A percentile compares a stretch with the other conserved stretches of the same genome.
These are phyloP conservation scores for Malus hybrid DNA, from an alignment of 331 rosid species.

Conservation along the genomic window DNA sequence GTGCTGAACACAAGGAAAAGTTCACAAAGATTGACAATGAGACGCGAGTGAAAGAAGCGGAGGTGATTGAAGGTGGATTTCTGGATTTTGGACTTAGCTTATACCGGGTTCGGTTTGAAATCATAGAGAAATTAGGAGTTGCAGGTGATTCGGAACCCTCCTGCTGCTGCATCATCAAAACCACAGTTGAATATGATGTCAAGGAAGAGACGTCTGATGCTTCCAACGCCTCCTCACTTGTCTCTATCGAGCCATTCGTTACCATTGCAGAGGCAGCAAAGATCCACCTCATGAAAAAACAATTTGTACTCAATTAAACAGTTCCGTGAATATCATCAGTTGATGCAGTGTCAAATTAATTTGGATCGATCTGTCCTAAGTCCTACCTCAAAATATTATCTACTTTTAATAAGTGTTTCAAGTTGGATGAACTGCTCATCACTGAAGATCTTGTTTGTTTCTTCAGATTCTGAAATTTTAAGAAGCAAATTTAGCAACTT, in stretches of 20 bases:
- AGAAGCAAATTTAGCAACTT: background rate
- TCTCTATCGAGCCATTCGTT: conserved; percentile 22
- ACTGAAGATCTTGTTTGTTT: background rate
- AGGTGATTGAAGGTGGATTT: conserved; percentile 62
- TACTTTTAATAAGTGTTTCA: too few species aligned
- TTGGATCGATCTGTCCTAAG: too few species aligned
- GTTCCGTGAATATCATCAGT: too few species aligned
- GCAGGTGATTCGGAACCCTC: background rate
- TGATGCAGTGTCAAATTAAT: too few species aligned
- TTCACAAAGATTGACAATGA: conserved; percentile 58
- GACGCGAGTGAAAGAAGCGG: conserved; percentile 46
- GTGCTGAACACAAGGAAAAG: conserved; percentile 40
- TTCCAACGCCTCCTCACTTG: conserved; percentile 44
- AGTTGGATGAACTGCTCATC: background rate
- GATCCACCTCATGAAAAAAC: background rate
- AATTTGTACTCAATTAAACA: background rate
- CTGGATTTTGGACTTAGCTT: conserved; percentile 50
- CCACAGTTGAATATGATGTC: conserved; percentile 44
- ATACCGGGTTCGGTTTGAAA: conserved; percentile 35
- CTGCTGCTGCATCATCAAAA: conserved; percentile 33
- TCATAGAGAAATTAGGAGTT: conserved; percentile 21
- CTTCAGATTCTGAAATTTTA: background rate
- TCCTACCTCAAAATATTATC: too few species aligned
- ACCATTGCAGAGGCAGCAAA: conserved; percentile 11
- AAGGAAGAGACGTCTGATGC: conserved; percentile 36